phyloP scores from a whole-genome alignment of 257 asterid species.

The Nyctanthes arbortristis region DNA sequence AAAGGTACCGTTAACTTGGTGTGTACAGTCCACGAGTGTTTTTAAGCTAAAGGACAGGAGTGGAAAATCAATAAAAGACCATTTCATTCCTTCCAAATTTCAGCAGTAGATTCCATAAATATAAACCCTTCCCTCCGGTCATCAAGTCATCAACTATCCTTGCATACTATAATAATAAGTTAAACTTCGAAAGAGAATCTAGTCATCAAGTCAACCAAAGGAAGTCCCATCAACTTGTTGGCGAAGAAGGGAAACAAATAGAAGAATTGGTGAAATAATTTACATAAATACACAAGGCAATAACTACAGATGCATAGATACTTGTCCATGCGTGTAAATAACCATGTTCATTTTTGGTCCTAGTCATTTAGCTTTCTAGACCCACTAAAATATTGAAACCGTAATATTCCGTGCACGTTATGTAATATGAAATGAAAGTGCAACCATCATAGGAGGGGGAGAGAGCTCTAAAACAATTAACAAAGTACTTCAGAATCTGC shows the following conservation, averaged over 20 bases:
- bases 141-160: no score
- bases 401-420: not conserved
- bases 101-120: no score
- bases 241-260: not conserved
- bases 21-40: no score
- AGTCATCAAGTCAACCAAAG: slow-evolving; percentile 13
- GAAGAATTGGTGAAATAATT: not conserved
- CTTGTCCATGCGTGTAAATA: not conserved
- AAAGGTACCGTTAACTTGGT: no score
- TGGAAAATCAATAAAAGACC: no score
- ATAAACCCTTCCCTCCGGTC: no score
- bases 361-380: not conserved
- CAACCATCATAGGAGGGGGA: not conserved
- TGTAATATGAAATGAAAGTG: not conserved
- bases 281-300: not conserved
- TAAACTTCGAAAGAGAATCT: not conserved
- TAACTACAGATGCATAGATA: not conserved
- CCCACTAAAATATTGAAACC: not conserved
- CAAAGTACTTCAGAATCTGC: not conserved
- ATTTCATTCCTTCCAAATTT: no score
- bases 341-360: not conserved
- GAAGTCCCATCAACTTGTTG: not conserved
- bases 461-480: no score
- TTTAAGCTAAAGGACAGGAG: no score
- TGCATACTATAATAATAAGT: not conserved